Percentiles rank a stretch among this genome's conserved stretches.
These are phyloP conservation scores for Linnemannia schmuckeri DNA, from an alignment of 192 early-diverging fungal species.

Conservation along the genomic window DNA sequence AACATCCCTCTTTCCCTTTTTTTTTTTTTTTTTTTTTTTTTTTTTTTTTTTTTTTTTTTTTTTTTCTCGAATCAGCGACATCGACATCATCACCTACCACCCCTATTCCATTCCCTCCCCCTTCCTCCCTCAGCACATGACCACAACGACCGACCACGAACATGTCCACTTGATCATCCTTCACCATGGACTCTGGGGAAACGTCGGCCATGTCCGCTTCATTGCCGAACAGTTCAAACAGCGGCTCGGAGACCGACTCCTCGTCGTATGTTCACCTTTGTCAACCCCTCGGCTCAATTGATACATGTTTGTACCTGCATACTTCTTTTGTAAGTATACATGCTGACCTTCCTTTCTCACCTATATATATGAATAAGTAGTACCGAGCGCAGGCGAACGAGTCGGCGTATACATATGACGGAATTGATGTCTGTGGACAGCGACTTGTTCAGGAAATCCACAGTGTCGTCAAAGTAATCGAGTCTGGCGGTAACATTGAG, in stretches of 20 bases:
- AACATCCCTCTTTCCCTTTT: neutral
- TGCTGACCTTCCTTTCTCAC: neutral
- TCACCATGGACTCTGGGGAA: slow-evolving; percentile 78
- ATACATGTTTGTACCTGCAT: neutral
- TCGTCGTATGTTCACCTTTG: slow-evolving; percentile 16
- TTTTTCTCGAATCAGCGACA: neutral
- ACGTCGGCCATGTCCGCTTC: slow-evolving; percentile 63
- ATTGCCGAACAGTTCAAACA: slow-evolving; percentile 59
- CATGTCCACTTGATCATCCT: slow-evolving; percentile 70
- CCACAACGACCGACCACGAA: neutral
- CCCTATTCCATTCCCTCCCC: neutral
- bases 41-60: neutral
- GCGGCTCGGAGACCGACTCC: slow-evolving; percentile 38
- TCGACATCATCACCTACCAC: neutral
- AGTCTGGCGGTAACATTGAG: slow-evolving; percentile 36
- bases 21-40: neutral
- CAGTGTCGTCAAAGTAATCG: slow-evolving; percentile 23
- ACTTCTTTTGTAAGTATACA: neutral
- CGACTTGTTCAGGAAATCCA: slow-evolving; percentile 61
- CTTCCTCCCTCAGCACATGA: neutral
- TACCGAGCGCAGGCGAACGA: slow-evolving; percentile 61
- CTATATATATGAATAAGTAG: slow-evolving; percentile 27
- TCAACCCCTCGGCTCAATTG: neutral
- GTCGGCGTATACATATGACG: slow-evolving; percentile 65
- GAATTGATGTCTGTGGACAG: slow-evolving; percentile 67